These are phyloP conservation scores for Ambrosiella beaveri DNA, from an alignment of 2,329 filamentous ascomycete species.

Conservation along the genomic window DNA sequence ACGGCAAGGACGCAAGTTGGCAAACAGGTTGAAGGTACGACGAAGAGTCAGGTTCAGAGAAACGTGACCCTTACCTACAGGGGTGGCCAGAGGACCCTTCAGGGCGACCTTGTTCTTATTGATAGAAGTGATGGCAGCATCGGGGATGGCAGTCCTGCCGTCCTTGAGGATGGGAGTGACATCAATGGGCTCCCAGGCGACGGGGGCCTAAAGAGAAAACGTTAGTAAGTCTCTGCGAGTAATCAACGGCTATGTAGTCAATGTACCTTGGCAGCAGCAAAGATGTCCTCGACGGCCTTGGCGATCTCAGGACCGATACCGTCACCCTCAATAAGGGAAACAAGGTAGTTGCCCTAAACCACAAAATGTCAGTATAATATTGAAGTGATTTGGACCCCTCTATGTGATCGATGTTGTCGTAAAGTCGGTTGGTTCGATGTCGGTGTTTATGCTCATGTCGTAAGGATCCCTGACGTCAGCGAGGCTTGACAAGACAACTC, in stretches of 20 bases:
- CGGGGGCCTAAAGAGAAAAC: slow-evolving; percentile 45
- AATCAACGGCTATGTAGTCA: neutral
- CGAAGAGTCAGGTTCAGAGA: slow-evolving; percentile 97
- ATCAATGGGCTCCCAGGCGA: slow-evolving; percentile 94
- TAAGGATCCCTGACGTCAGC: neutral
- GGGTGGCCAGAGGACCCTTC: slow-evolving; percentile 94
- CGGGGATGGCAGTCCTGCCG: slow-evolving; percentile 87
- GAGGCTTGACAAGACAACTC: slow-evolving; percentile 1
- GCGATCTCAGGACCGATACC: slow-evolving; percentile 97
- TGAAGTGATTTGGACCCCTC: neutral
- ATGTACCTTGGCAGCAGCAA: slow-evolving; percentile 75
- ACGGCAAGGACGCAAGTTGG: slow-evolving; percentile 94
- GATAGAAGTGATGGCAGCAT: slow-evolving; percentile 84
- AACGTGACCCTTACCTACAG: slow-evolving; percentile 96
- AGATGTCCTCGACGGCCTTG: slow-evolving; percentile 97
- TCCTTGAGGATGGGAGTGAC: slow-evolving; percentile 87
- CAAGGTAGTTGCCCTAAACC: slow-evolving; percentile 73
- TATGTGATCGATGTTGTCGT: neutral
- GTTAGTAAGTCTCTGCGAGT: slow-evolving; percentile 3
- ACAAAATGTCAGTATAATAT: too few relatives aligned
- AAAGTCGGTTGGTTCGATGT: neutral
- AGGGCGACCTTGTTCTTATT: slow-evolving; percentile 91
- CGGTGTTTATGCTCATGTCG: neutral
- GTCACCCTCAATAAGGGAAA: slow-evolving; percentile 96
- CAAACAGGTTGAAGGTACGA: slow-evolving; percentile 98